Percentiles rank a stretch among this genome's conserved stretches.
Conservation (phyloP, 176 grass and related monocot genomes). For the Puccinellia tenuiflora region DNA sequence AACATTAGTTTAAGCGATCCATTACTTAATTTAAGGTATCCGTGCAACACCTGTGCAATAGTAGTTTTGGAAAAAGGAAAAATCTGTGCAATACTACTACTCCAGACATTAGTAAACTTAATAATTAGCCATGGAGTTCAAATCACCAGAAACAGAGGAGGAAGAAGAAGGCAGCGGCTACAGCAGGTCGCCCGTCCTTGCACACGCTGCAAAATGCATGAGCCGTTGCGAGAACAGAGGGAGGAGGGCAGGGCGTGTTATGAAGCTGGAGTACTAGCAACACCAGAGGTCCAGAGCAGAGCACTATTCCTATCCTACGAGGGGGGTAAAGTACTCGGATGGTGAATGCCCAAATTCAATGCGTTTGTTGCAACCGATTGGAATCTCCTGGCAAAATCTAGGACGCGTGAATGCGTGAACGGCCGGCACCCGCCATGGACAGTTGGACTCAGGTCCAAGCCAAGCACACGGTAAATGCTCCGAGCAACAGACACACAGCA, state of each 20-base stretch:
- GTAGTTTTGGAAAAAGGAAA: too few relatives aligned
- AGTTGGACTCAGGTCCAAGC: neutral
- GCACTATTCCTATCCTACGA: neutral
- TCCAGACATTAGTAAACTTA: neutral
- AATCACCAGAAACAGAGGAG: slow-evolving; percentile 1
- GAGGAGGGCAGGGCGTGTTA: neutral
- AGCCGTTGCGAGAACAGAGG: slow-evolving; percentile 2
- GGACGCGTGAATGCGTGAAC: slow-evolving; percentile 44
- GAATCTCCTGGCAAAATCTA: slow-evolving; percentile 13
- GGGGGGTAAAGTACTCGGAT: neutral
- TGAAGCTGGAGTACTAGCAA: neutral
- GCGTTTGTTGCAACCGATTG: slow-evolving; percentile 45
- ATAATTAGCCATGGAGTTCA: neutral
- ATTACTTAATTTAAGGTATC: neutral
- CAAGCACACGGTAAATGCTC: slow-evolving; percentile 13
- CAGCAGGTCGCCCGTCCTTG: neutral
- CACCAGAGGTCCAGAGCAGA: neutral
- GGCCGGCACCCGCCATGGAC: neutral
- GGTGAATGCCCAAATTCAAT: slow-evolving; percentile 24
- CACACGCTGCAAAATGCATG: neutral
- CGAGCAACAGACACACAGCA: neutral
- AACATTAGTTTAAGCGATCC: neutral
- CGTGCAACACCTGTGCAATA: neutral
- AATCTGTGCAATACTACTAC: neutral
- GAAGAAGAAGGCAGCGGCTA: neutral